phyloP scores from a whole-genome alignment of 2,329 filamentous ascomycete genomes.

The Arthrobotrys megalospora region DNA sequence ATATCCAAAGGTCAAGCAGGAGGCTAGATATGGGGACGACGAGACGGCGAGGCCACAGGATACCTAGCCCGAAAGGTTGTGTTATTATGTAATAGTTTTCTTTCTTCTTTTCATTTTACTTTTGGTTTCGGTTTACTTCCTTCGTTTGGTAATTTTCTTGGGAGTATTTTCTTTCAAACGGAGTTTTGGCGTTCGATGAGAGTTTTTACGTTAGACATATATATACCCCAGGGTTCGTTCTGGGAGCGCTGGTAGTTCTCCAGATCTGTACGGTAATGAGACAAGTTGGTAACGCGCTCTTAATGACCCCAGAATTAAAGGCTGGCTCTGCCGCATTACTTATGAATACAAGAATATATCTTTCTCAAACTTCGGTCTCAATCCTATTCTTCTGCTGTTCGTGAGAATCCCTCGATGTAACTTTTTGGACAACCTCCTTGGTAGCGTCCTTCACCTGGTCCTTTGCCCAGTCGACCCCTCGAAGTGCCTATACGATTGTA shows the following conservation, averaged over 20 bases:
- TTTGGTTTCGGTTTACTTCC: background rate
- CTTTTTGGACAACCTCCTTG: constrained; percentile 66
- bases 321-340: background rate
- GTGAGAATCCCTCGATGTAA: constrained; percentile 72
- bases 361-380: constrained; percentile 77
- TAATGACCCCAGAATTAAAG: too few species aligned
- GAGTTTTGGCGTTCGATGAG: constrained; percentile 7
- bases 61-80: constrained; percentile 8
- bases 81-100: constrained; percentile 27
- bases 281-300: too few species aligned
- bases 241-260: too few species aligned
- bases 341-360: background rate
- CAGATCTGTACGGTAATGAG: too few species aligned
- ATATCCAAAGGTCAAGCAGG: constrained; percentile 47
- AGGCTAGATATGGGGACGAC: background rate
- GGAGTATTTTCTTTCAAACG: background rate
- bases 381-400: constrained; percentile 74
- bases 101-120: constrained; percentile 2
- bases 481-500: constrained; percentile 69
- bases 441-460: constrained; percentile 73
- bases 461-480: constrained; percentile 74
- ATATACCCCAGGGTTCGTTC: too few species aligned
- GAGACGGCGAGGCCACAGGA: background rate
- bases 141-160: background rate
- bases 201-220: too few species aligned